A percentile compares a stretch with the other conserved stretches of the same genome.
Conservation (phyloP, 1,284 basidiomycete genomes). For the Cutaneotrichosporon mucoides region DNA sequence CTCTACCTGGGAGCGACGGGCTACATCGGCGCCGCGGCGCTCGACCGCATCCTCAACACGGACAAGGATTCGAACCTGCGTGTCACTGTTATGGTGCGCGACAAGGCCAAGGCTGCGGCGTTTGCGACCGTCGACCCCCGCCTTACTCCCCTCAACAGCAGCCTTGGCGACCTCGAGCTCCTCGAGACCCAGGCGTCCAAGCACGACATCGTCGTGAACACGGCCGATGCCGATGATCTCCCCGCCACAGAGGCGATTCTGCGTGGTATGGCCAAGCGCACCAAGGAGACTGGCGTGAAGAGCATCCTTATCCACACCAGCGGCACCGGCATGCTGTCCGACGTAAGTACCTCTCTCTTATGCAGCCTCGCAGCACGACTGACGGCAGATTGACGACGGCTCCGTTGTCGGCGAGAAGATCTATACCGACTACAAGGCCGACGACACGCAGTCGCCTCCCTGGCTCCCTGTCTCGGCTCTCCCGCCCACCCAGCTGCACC, state of each 20-base stretch:
- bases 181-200: conserved; percentile 32
- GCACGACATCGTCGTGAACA: conserved; percentile 44
- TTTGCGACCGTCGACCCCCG: conserved; percentile 6
- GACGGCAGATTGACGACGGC: conserved; percentile 4
- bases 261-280: conserved; percentile 40
- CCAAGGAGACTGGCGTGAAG: conserved; percentile 34
- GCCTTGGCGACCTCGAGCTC: conserved; percentile 31
- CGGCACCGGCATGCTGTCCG: conserved; percentile 45
- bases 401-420: conserved; percentile 24
- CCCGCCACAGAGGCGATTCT: conserved; percentile 38
- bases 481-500: conserved; percentile 28
- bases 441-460: conserved; percentile 28
- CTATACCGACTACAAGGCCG: conserved; percentile 37
- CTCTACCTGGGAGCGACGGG: not conserved
- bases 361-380: no score
- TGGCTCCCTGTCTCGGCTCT: conserved; percentile 38
- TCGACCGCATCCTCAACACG: conserved; percentile 4
- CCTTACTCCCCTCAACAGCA: conserved; percentile 21
- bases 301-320: conserved; percentile 48
- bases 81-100: conserved; percentile 10
- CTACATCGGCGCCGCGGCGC: conserved; percentile 15
- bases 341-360: conserved; percentile 16
- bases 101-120: not conserved
- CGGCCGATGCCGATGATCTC: conserved; percentile 45
- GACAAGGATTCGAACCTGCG: not conserved